phyloP scores from a whole-genome alignment of 495 filamentous ascomycete genomes.

The Articulospora tetracladia region DNA sequence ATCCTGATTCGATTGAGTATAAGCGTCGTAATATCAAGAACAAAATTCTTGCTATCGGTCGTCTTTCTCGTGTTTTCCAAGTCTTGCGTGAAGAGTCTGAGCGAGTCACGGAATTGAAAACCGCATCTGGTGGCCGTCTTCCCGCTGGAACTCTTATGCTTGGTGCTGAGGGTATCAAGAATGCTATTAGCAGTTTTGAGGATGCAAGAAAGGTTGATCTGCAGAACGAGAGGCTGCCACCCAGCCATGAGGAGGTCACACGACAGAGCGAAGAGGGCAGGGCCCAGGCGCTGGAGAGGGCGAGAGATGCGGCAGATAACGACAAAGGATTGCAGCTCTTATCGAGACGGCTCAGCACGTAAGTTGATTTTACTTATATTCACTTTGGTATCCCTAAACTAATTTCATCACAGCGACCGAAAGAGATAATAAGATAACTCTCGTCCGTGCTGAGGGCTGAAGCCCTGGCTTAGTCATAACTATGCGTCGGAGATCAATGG shows the following conservation, averaged over 20 bases:
- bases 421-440: not conserved
- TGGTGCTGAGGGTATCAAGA: constrained; percentile 96
- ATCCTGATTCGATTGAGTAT: constrained; percentile 82
- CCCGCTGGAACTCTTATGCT: constrained; percentile 97
- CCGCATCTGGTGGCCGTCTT: constrained; percentile 86
- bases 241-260: constrained; percentile 85
- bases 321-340: constrained; percentile 80
- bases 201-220: constrained; percentile 97
- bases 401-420: not conserved
- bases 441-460: too few species aligned
- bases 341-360: constrained; percentile 94
- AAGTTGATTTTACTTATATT: constrained; percentile 35
- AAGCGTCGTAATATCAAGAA: constrained; percentile 97
- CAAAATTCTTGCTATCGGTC: constrained; percentile 97
- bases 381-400: not conserved
- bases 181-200: constrained; percentile 96
- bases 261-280: constrained; percentile 74
- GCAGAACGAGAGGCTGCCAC: constrained; percentile 92
- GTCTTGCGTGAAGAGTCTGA: constrained; percentile 97
- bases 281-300: constrained; percentile 77
- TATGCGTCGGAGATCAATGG: not conserved
- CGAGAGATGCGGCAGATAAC: constrained; percentile 82
- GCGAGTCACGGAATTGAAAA: constrained; percentile 95
- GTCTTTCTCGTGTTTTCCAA: constrained; percentile 96
- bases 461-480: not conserved